Evolutionary conservation across 352 stramenopile species (phyloP).

Genomic region (Globisporangium cederbergense): DNA sequence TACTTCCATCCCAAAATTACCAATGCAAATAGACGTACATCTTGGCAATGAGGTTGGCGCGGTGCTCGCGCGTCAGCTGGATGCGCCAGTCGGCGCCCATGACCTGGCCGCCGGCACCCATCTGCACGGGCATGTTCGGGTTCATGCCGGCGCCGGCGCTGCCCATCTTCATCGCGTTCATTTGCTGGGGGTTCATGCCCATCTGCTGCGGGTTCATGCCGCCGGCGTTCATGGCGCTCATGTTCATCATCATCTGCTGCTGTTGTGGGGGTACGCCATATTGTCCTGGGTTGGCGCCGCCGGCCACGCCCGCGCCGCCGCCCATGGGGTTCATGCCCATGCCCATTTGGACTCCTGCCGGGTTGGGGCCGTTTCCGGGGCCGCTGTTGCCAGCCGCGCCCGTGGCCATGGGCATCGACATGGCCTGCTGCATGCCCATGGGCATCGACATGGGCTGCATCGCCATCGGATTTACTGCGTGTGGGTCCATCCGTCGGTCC

Average conservation of each 20-base stretch:
- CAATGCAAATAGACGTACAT: constrained; percentile 40
- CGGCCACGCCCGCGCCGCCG: constrained; percentile 20
- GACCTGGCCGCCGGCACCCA: constrained; percentile 20
- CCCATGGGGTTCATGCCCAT: constrained; percentile 59
- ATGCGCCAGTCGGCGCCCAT: constrained; percentile 69
- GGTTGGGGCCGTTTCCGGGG: constrained; percentile 18
- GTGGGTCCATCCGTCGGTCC: constrained; percentile 44
- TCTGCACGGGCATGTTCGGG: constrained; percentile 21
- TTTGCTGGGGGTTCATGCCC: constrained; percentile 34
- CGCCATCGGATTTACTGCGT: constrained; percentile 60
- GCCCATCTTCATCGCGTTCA: constrained; percentile 49
- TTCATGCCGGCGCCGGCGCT: constrained; percentile 35
- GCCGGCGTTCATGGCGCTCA: constrained; percentile 40
- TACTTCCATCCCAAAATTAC: constrained; percentile 10
- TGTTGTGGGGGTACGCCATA: constrained; percentile 41
- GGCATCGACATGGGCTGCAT: constrained; percentile 73
- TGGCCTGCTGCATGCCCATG: constrained; percentile 47
- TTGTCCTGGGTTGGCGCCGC: constrained; percentile 8
- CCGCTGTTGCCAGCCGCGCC: constrained; percentile 11
- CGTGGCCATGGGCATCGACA: constrained; percentile 52
- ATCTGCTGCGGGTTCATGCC: constrained; percentile 29
- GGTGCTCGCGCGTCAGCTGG: constrained; percentile 77
- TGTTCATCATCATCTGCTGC: constrained; percentile 67
- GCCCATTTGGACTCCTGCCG: constrained; percentile 38
- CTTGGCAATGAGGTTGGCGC: constrained; percentile 81